Percentiles rank a stretch among this genome's conserved stretches.
Evolutionary conservation across 148 eudicot species (phyloP).

Genomic region (Rhododendron henanense): DNA sequence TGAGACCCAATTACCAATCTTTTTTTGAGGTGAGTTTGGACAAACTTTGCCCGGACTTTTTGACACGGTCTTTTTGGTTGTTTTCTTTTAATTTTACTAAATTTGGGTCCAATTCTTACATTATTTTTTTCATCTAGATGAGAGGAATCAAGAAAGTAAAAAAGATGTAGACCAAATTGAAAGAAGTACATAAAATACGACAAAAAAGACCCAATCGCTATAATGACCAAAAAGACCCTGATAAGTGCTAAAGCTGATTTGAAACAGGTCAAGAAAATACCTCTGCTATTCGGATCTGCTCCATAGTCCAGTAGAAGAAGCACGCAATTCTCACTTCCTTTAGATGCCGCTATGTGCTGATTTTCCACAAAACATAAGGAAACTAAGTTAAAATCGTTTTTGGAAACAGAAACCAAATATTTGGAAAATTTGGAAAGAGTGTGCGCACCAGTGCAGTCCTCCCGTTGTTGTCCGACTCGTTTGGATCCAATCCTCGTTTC

Average conservation of each 20-base stretch:
- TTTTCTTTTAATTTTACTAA: no score
- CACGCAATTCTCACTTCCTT: constrained; percentile 78
- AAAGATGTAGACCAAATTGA: no score
- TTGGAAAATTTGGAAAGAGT: neutral
- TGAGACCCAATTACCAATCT: neutral
- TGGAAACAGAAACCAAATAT: neutral
- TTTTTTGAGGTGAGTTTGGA: neutral
- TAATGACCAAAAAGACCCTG: neutral
- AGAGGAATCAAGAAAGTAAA: no score
- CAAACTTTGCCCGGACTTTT: no score
- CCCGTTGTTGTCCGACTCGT: constrained; percentile 78
- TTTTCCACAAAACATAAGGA: neutral
- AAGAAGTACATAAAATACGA: no score
- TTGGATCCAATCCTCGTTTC: constrained; percentile 81
- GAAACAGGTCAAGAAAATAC: constrained; percentile 27
- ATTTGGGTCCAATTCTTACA: no score
- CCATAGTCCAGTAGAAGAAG: constrained; percentile 69
- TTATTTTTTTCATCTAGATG: no score
- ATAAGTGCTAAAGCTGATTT: neutral
- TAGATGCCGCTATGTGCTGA: constrained; percentile 92
- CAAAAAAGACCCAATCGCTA: neutral
- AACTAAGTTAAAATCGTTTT: neutral
- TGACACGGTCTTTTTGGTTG: no score
- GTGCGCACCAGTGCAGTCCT: constrained; percentile 72
- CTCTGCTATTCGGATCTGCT: constrained; percentile 83